These are phyloP conservation scores for Saturnispora serradocipensis DNA, from an alignment of 805 yeast genomes.

Conservation along the genomic window DNA sequence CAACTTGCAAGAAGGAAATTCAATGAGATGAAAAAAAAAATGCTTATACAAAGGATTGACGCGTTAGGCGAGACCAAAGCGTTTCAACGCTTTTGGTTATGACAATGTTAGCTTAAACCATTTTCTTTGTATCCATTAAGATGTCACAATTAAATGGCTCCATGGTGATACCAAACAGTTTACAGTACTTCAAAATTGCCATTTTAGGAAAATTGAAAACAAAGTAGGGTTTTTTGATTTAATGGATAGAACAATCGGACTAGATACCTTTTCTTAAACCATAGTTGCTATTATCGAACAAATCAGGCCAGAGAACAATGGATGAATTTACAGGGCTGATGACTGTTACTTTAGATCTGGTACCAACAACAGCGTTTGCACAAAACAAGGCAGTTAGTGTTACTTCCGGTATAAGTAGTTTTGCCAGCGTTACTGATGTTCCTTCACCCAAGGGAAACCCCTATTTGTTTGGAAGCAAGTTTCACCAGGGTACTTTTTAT, in stretches of 20 bases:
- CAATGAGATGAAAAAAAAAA: not conserved
- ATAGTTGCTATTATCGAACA: not conserved
- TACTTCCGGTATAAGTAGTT: not conserved
- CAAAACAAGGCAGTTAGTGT: not conserved
- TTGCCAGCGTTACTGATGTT: not conserved
- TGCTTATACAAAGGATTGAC: not conserved
- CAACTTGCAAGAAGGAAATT: not conserved
- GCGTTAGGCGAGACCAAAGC: not conserved
- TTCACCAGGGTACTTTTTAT: conserved; percentile 23
- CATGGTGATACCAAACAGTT: not conserved
- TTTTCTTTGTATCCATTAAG: too few relatives aligned
- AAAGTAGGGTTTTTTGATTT: not conserved
- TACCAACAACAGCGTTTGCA: not conserved
- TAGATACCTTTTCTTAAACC: not conserved
- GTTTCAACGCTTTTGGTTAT: not conserved
- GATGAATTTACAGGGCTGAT: not conserved
- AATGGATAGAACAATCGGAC: not conserved
- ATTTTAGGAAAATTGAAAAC: conserved; percentile 8
- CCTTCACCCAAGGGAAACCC: conserved; percentile 16
- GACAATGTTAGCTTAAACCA: not conserved
- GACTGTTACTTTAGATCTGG: not conserved
- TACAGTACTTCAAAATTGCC: not conserved
- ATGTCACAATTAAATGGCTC: not conserved
- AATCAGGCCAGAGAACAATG: not conserved
- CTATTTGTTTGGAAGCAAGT: conserved; percentile 15